Evolutionary conservation across 2,329 filamentous ascomycete genomes (phyloP), one percentile per base, ranked within the genome.

Genomic region (Emericellopsis atlantica): DNA sequence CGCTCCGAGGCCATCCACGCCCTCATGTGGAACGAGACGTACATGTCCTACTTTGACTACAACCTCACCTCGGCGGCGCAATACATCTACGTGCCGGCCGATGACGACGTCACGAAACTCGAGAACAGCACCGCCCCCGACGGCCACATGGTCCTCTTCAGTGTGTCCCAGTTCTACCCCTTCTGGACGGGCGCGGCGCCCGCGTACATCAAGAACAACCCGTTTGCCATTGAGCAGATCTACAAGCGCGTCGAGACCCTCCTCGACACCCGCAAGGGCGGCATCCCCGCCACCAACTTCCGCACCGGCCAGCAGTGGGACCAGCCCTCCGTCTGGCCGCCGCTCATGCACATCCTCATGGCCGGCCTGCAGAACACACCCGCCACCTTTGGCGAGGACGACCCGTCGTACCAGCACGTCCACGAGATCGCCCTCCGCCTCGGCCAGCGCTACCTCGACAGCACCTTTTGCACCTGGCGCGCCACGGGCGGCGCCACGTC

Each of bases 171-270:
- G 53, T 74, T 79, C 55, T 81, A 77, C 53, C 79, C 79, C 2
- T 82, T 82, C 65, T 83, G 79, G 78, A 72, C 74, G 2, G 78
- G 79, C 16, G 76, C 79, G 2, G 79, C 78, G 0, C 76, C 76
- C 0, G 51, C 55, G 0, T 58, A 66, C 44, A 63, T 83, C 46
- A 74, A 69, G 52, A 60, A 72, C 46, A 75, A 81, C 53, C 73
- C 79, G 1, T 61, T 67, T 16, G 73, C 76, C 4, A 66, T 83
- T 21, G 65, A 67, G 41, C 62, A 58, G 15, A 72, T 69, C 1
- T 83, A 67, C 49, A 53, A 61, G 14, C 73, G 72, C 35, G 66
- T 84, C 3, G 58, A 61, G 2, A 54, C 61, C 41, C 68, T 74
- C 29, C 68, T 83, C 6, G 63, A 71, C 10, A 53, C 57, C 24